Conservation (phyloP, 1,284 basidiomycete genomes). For the Leccinum griseonigrum region DNA sequence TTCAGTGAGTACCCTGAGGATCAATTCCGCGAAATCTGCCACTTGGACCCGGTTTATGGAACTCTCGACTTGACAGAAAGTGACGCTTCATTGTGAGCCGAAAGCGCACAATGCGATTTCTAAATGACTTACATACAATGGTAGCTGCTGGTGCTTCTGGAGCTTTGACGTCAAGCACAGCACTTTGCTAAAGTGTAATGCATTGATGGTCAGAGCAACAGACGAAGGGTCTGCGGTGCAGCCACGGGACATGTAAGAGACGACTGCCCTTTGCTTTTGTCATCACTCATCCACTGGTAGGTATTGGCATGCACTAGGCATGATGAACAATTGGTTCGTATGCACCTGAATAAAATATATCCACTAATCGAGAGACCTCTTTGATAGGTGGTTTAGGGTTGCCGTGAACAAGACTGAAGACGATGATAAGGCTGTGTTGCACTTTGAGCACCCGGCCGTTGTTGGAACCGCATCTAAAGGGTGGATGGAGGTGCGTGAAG, state of each 20-base stretch:
- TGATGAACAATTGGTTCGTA: conserved; percentile 57
- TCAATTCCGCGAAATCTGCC: conserved; percentile 22
- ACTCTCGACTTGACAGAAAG: conserved; percentile 45
- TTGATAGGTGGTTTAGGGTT: conserved; percentile 57
- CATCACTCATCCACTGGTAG: conserved; percentile 14
- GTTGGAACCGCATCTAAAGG: conserved; percentile 51
- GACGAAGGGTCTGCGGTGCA: conserved; percentile 54
- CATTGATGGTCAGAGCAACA: conserved; percentile 55
- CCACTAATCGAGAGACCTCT: background rate
- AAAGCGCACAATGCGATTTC: background rate
- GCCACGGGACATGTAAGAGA: conserved; percentile 44
- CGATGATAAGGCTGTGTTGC: conserved; percentile 32
- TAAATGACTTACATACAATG: background rate
- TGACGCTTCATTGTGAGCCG: conserved; percentile 49
- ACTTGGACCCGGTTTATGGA: conserved; percentile 30
- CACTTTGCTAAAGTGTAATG: conserved; percentile 36
- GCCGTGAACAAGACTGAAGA: conserved; percentile 42
- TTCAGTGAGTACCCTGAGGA: conserved; percentile 53
- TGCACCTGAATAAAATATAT: background rate
- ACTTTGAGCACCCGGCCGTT: conserved; percentile 64
- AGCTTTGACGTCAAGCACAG: conserved; percentile 40
- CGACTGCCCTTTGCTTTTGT: background rate
- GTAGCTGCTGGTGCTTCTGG: conserved; percentile 69
- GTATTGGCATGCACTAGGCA: conserved; percentile 51
- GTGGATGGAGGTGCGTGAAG: conserved; percentile 52